A percentile compares a stretch with the other conserved stretches of the same genome.
Evolutionary conservation across 2,329 filamentous ascomycete species (phyloP).

Genomic region (Stemphylium beticola): DNA sequence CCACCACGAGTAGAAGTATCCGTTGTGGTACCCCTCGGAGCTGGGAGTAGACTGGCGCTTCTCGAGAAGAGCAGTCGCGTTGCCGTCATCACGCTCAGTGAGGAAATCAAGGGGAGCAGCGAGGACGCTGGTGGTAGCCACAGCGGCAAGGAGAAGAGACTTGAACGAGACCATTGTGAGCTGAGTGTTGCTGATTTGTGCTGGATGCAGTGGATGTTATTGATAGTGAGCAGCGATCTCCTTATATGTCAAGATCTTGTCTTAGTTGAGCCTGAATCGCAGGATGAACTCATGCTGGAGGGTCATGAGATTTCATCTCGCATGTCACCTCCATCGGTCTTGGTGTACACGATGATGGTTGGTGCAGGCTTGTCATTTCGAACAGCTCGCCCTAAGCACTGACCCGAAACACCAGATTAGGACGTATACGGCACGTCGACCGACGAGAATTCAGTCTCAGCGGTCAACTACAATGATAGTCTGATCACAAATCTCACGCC

Average conservation of each 20-base stretch:
- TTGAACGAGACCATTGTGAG: constrained; percentile 33
- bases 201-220: constrained; percentile 14
- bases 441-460: neutral
- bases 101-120: constrained; percentile 28
- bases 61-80: constrained; percentile 24
- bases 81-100: constrained; percentile 27
- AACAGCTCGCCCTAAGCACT: constrained; percentile 3
- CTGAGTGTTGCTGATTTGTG: constrained; percentile 8
- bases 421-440: neutral
- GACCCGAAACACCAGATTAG: constrained; percentile 1
- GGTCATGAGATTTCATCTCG: constrained; percentile 13
- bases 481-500: neutral
- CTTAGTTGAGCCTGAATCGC: constrained; percentile 21
- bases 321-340: constrained; percentile 6
- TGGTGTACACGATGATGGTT: constrained; percentile 9
- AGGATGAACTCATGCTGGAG: constrained; percentile 15
- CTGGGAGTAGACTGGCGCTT: constrained; percentile 48
- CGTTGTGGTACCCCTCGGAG: constrained; percentile 53
- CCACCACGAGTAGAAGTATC: constrained; percentile 66
- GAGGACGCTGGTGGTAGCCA: constrained; percentile 20
- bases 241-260: constrained; percentile 15
- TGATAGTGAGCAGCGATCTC: constrained; percentile 1
- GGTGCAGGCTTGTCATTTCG: constrained; percentile 7
- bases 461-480: neutral
- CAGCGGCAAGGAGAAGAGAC: constrained; percentile 25